Conservation (phyloP, 1,139 yeast species). For the Waltiozyma sp. region DNA sequence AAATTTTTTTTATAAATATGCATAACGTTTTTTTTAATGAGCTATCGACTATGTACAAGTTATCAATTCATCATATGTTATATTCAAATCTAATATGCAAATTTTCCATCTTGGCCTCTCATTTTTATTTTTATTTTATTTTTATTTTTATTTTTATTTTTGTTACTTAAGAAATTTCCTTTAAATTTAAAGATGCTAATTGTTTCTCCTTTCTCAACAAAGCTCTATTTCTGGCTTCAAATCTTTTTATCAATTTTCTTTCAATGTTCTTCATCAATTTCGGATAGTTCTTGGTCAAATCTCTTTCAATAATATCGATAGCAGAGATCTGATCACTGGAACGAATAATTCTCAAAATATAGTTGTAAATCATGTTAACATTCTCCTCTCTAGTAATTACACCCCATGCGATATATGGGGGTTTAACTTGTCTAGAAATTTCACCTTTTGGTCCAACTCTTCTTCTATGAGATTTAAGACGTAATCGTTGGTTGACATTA, state of each 20-base stretch:
- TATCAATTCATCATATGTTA: neutral
- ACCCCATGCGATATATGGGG: slow-evolving; percentile 9
- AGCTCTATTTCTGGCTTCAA: neutral
- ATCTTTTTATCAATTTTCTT: neutral
- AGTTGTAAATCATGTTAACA: slow-evolving; percentile 5
- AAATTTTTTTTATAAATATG: too few species aligned
- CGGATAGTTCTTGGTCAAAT: slow-evolving; percentile 12
- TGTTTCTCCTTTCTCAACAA: neutral
- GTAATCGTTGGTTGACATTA: neutral
- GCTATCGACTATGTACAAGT: too few species aligned
- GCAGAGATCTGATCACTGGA: neutral
- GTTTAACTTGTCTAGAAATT: neutral
- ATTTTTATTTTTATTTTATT: too few species aligned
- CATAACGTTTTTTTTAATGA: too few species aligned
- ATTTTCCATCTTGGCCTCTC: too few species aligned
- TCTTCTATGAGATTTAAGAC: neutral
- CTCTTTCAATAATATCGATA: neutral
- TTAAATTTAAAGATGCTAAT: too few species aligned
- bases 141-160: too few species aligned
- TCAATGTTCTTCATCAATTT: slow-evolving; percentile 5
- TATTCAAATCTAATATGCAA: too few species aligned
- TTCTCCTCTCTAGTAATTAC: slow-evolving; percentile 3
- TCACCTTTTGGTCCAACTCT: neutral
- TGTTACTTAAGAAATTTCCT: too few species aligned
- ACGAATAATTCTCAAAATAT: slow-evolving; percentile 5